Base-by-base conservation (phyloP, 1,284 basidiomycete species). In the Cryptococcus sp. region DNA sequence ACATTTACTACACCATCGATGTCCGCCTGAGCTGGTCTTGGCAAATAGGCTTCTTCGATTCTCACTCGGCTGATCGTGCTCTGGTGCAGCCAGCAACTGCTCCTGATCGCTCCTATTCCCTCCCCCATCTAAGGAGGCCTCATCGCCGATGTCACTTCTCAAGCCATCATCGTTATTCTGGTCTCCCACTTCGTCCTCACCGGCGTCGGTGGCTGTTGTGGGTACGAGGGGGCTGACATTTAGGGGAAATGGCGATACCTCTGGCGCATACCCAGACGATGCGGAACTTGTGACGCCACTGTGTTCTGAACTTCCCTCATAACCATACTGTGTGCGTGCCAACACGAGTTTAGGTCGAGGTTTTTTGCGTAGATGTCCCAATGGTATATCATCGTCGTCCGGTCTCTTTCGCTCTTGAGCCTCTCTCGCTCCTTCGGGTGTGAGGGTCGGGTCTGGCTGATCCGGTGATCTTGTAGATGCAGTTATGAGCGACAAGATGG, bases 1-100 rank as follows among this genome's bases (percentile, higher is more conserved):
- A 46, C 74, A 76, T 55, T 72, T 73, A 45, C 61, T 62, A 50
- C 74, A 76, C 68, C 69, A 76, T 31, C 72, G 56, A 16, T 58
- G 60, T 14, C 56, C 61, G 13, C 70, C 69, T 1, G 60, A 61
- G 41, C 56, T 63, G 40, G 49, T 56, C 57, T 68, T 68, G 21
- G 67, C 67, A 62, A 70, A 69, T 44, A 66, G 46, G 16, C 52
- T 49, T 41, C 32, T 39, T 31, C 50, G 16, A 14, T 37, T 44
- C 4, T 16, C n/a, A 9, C 21, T n/a, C 7, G 10, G 19, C 21
- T 11, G 7, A 19, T n/a, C 46, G 25, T 14, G 16, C 41, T 39
- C 7, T 5, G 18, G 19, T 5, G 16, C 7, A 19, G 36, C 23
- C 40, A 37, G 16, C 21, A 24, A n/a, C 34, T n/a, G 39, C 36